A percentile compares a stretch with the other conserved stretches of the same genome.
phyloP scores from a whole-genome alignment of 495 filamentous ascomycete genomes.

The Aspergillus mulundensis region DNA sequence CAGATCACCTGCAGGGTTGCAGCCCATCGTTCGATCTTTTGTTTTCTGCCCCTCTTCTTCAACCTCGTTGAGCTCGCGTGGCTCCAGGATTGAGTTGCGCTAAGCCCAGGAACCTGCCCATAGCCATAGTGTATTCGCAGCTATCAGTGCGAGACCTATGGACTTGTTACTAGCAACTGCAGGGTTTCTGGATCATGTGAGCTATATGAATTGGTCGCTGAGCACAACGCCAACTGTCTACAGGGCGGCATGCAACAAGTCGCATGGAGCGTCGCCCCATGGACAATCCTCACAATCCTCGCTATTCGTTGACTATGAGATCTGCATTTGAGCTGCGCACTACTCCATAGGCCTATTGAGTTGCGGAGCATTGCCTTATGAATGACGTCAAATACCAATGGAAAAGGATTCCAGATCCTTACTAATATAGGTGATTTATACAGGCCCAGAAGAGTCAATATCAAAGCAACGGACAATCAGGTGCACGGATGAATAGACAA shows the following conservation, averaged over 20 bases:
- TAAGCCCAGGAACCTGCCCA: not conserved
- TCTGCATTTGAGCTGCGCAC: not conserved
- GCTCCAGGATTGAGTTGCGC: slow-evolving; percentile 21
- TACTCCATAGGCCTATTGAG: not conserved
- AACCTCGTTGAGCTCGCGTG: slow-evolving; percentile 21
- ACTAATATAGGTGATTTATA: not conserved
- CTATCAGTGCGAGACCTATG: not conserved
- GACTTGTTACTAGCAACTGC: not conserved
- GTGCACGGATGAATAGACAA: not conserved
- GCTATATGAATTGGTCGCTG: not conserved
- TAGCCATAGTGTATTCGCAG: not conserved
- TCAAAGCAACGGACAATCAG: not conserved
- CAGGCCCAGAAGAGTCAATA: not conserved
- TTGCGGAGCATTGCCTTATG: not conserved
- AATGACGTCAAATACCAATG: not conserved
- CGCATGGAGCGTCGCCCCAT: not conserved
- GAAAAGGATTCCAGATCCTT: not conserved
- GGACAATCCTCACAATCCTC: too few relatives aligned
- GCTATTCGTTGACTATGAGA: too few relatives aligned
- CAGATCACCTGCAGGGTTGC: slow-evolving; percentile 25
- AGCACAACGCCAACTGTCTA: not conserved
- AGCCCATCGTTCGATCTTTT: slow-evolving; percentile 19
- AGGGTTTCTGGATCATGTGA: not conserved
- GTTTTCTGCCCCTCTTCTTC: slow-evolving; percentile 17
- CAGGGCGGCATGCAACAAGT: not conserved